Evolutionary conservation across 2,329 filamentous ascomycete species (phyloP), one percentile per base, ranked within the genome.

Genomic region (Fusarium sp.): DNA sequence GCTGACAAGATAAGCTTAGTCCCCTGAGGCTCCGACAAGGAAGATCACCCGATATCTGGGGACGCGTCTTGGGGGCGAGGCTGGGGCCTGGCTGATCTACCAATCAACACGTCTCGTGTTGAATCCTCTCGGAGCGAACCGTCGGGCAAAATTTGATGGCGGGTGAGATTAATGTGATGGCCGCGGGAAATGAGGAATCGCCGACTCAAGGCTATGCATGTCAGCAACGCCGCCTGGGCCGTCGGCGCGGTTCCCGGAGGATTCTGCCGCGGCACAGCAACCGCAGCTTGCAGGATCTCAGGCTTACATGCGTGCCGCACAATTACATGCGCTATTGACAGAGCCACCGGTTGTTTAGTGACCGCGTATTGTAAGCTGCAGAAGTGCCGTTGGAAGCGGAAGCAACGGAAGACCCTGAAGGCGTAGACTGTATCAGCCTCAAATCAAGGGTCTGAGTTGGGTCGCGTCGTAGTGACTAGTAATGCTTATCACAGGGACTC

Each of bases 231-330:
- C 50, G 41, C 28, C 59, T 62, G 63, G 59, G 27, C 63, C 63
- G 63, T 62, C 63, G 63, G 63, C 43, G 43, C 63, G 31, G 59
- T 50, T 63, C 13, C 63, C 63, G 63, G 23, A 47, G 59, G 54
- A 63, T 66, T 59, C 13, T 16, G 23, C 23, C 15, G 37, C 48
- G 31, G 34, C 36, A 31, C 41, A 61, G 58, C 34, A 61, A 18
- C 34, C 28, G 37, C 28, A 43, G 59, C 23, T 18, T 54, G 63
- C 36, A 62, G 52, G 36, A 51, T 62, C 40, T 40, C 37, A 48
- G 23, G 48, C 58, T 62, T 57, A 55, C 57, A 57, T 53, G 41
- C 41, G 48, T 62, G 62, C 53, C 48, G 47, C 41, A 54, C 30
- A 4, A 39, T 41, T 55, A 40, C 63, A 59, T 58, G 36, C 16